Evolutionary conservation across 345 rosid species (phyloP), one percentile per base, ranked within the genome.

Genomic region (Aquilaria yunnanensis): DNA sequence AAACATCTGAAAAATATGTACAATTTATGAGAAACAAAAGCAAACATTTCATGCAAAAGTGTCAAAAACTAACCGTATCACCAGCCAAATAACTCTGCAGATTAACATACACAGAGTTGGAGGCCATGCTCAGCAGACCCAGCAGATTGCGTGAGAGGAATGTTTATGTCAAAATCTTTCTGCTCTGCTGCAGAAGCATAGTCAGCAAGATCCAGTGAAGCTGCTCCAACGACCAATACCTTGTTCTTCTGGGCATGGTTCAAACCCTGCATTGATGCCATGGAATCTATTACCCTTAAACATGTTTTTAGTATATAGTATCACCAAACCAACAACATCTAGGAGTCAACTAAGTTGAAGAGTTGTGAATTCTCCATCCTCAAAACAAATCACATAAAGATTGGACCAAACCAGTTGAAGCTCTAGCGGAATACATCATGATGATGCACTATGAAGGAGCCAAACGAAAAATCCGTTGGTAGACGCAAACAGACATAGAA

Each of bases 201-300:
- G 41, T 85, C 90, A 47, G 92, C 86, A 60, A 85, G 80, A 68
- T 87, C 85, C 56, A 90, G 33, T 51, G 74, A 69, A 12, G 89
- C 80, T 14, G 84, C 80, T 51, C 90, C 96, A 63, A 85, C 48
- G 32, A 76, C 67, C 47, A 83, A 70, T 59, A 77, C 80, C 78
- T 84, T 90, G 68, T 72, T 84, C 69, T 75, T 87, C 6, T 72
- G 56, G 41, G 81, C 82, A 62, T 73, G 83, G 64, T 54, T 72
- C 65, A 77, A 56, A 43, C 78, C 78, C 90, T 82, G 43, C 43
- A 37, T 37, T 37, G 43, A 37, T 37, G 43, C 43, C 5, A 37
- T 9, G 7, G 8, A 37, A 37, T 37, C 8, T 37, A 37, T 37
- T 4, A 37, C 43, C 43, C 43, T 37, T 37, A 3, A 23, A 59